Evolutionary conservation across 2,329 filamentous ascomycete genomes (phyloP), one percentile per base, ranked within the genome.

Genomic region (Alternaria sp.): DNA sequence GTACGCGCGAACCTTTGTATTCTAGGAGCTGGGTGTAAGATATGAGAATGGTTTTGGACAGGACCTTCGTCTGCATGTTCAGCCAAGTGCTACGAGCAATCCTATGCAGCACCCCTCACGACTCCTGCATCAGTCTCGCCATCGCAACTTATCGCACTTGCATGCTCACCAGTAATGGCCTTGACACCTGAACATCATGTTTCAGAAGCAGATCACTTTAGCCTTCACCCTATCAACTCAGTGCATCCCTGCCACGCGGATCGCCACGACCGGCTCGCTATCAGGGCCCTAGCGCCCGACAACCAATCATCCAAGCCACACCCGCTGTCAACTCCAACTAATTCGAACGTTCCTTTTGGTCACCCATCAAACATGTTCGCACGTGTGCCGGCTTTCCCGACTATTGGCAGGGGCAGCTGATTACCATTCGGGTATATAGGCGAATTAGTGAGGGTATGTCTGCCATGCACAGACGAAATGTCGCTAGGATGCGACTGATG

Each of bases 1-100:
- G 62, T 77, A 71, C 64, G 70, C 71, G 32, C 69, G 72, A 48
- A 76, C 70, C 2, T 79, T 79, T 66, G 76, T 77, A 28, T 77
- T 78, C 60, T 78, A 61, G 58, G 30, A 28, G 40, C 20, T 25
- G 27, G 22, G n/a, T 57, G 53, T 60, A 60, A 11, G 18, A 57
- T 57, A 52, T 30, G 43, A 46, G 3, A n/a, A 28, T 32, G 45
- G 36, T 12, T 41, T 18, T 57, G 18, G 30, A 20, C 45, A 51
- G 18, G 14, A 49, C 22, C 34, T 41, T 50, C 18, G 20, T 30
- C 36, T 14, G 30, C 36, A 41, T 30, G 22, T 32, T 9, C 3
- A 14, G 40, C 51, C 51, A 54, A 45, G 32, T 9, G 4, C 14
- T 5, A 14, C 14, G 14, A 20, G 46, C 20, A 38, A 38, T 50